Evolutionary conservation across 106 monocot genomes (phyloP), one percentile per base, ranked within the genome.

Genomic region (Amphibolis antarctica): DNA sequence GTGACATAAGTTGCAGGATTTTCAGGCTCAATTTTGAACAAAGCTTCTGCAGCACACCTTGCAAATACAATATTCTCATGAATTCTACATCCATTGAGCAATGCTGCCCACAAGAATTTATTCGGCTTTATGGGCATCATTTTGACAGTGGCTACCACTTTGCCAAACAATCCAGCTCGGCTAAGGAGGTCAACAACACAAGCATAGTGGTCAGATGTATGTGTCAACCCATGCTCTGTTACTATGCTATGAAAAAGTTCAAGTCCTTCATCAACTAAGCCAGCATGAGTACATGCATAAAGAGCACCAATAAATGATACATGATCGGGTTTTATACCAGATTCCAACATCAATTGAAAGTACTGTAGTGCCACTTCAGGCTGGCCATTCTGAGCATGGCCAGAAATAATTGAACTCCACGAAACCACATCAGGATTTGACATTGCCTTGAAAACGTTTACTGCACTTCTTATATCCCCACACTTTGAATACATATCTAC

Each of bases 1-100:
- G 83, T 88, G 9, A 88, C 87, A 61, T 83, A 88, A 25, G 75
- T 88, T 4, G 87, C 80, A 12, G 87, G 76, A 67, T 88, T 88
- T 18, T 80, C 72, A 3, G 87, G 83, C 64, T 88, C 87, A 23
- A 88, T 75, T 68, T 78, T 67, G 28, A 83, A 80, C 51, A 88
- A 48, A 11, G 80, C 83, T 28, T 77, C 74, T 1, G 87, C 80
- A 15, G 87, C 87, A 45, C 25, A 53, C 63, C 66, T 72, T n/a
- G 68, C 83, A 27, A 80, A 64, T 48, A 42, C 46, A 31, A 81
- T 25, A 63, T 83, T 88, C 58, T 67, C 60, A 42, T 80, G 74
- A 42, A 70, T 75, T 51, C 71, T 53, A 27, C 80, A 80, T 12
- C 83, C 83, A 73, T 75, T 74, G 17, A 88, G 75, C 75, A 88